phyloP scores from a whole-genome alignment of 2,329 filamentous ascomycete species.

The Botrytis tulipae region DNA sequence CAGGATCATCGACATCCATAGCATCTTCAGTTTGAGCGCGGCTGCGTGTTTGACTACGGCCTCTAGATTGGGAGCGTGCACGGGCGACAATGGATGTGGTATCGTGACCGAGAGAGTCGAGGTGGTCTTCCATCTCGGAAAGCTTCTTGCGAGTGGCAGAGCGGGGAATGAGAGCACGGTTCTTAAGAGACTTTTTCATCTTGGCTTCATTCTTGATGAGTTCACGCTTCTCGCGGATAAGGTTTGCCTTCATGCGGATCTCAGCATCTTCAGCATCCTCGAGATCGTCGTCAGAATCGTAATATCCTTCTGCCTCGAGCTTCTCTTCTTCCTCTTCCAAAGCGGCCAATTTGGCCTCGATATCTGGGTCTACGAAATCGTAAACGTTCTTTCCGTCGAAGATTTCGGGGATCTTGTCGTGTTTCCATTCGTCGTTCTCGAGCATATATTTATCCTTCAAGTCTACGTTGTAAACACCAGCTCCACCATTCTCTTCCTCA shows the following conservation, averaged over 20 bases:
- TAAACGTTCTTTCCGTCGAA: slow-evolving; percentile 96
- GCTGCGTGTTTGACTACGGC: slow-evolving; percentile 65
- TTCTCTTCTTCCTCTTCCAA: slow-evolving; percentile 95
- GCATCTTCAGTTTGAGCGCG: slow-evolving; percentile 62
- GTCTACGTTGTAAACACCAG: slow-evolving; percentile 94
- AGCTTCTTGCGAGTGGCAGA: slow-evolving; percentile 77
- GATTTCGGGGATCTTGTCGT: slow-evolving; percentile 92
- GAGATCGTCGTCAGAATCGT: slow-evolving; percentile 77
- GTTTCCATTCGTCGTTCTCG: slow-evolving; percentile 88
- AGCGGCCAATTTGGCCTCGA: slow-evolving; percentile 85
- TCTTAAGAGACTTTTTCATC: slow-evolving; percentile 97
- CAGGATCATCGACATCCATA: slow-evolving; percentile 70
- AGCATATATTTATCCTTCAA: slow-evolving; percentile 85
- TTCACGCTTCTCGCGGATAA: slow-evolving; percentile 92
- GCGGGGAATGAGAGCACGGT: slow-evolving; percentile 88
- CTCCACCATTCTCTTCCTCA: slow-evolving; percentile 88
- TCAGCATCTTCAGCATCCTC: slow-evolving; percentile 89
- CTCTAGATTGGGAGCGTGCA: slow-evolving; percentile 67
- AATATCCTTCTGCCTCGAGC: slow-evolving; percentile 87
- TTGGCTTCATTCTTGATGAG: slow-evolving; percentile 91
- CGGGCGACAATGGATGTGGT: slow-evolving; percentile 71
- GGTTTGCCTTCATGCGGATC: slow-evolving; percentile 83
- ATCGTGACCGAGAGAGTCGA: slow-evolving; percentile 84
- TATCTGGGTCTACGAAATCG: slow-evolving; percentile 96
- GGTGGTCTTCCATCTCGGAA: slow-evolving; percentile 80